These are phyloP conservation scores for Crithidia thermophila DNA, from an alignment of 208 protist species.

Conservation along the genomic window DNA sequence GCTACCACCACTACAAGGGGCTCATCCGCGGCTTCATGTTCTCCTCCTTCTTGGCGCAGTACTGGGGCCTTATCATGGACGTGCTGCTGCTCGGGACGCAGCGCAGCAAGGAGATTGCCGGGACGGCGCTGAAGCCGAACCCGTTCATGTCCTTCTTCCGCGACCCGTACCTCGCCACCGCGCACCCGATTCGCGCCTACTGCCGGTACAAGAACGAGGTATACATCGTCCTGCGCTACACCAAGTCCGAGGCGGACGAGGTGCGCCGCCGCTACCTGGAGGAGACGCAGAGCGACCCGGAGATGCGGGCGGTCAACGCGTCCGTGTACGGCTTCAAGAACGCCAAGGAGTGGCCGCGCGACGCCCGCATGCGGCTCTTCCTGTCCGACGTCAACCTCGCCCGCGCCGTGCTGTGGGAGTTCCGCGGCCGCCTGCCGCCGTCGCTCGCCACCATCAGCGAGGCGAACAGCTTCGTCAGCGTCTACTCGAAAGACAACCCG, in stretches of 20 bases:
- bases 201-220: conserved; percentile 98
- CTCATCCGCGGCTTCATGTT: conserved; percentile 99
- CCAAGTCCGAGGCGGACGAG: conserved; percentile 97
- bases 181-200: conserved; percentile 99
- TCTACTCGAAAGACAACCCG: conserved; percentile 99
- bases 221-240: conserved; percentile 98
- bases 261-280: conserved; percentile 99
- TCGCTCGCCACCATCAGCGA: conserved; percentile 98
- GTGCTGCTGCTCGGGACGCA: conserved; percentile 98
- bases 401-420: conserved; percentile 99
- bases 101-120: conserved; percentile 98
- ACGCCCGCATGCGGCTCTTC: conserved; percentile 99
- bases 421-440: conserved; percentile 98
- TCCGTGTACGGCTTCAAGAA: conserved; percentile 99
- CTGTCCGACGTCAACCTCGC: conserved; percentile 99
- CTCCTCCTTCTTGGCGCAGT: conserved; percentile 99
- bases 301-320: conserved; percentile 94
- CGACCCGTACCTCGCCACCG: conserved; percentile 94
- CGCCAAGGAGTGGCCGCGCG: conserved; percentile 99
- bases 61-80: conserved; percentile 99
- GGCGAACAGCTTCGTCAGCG: conserved; percentile 98
- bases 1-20: conserved; percentile 99
- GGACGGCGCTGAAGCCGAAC: conserved; percentile 97
- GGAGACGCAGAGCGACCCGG: conserved; percentile 98
- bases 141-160: conserved; percentile 97